Conservation (phyloP, 441 rosid species). For the Jatropha multifida region DNA sequence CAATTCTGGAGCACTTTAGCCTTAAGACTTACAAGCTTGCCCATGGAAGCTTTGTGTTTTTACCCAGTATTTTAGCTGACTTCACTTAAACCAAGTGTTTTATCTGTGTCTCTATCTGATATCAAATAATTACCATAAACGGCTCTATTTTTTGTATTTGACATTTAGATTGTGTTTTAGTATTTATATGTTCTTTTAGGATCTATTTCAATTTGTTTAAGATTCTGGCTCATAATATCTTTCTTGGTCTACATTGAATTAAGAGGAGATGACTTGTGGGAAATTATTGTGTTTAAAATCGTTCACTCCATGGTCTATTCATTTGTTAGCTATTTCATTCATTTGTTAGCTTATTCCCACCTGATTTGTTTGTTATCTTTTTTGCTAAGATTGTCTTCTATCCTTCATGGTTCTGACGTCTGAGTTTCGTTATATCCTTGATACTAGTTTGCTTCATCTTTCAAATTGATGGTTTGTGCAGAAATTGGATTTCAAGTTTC, state of each 20-base stretch:
- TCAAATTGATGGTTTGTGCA: constrained; percentile 28
- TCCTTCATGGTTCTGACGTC: background rate
- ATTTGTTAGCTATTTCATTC: background rate
- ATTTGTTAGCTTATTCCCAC: background rate
- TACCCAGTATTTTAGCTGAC: background rate
- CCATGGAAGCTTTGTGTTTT: background rate
- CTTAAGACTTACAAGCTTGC: background rate
- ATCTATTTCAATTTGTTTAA: no score
- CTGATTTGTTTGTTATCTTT: no score
- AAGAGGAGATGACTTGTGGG: no score
- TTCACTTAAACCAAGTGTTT: background rate
- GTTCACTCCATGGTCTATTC: no score
- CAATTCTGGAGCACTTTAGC: background rate
- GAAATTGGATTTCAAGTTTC: constrained; percentile 97
- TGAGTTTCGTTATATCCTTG: background rate
- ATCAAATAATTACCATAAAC: no score
- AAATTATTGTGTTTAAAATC: no score
- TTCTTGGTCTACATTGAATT: no score
- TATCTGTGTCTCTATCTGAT: background rate
- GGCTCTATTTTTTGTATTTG: no score
- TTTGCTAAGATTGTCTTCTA: no score
- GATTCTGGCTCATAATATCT: no score
- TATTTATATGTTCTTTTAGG: no score
- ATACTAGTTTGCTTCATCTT: background rate
- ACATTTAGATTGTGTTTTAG: no score